phyloP scores from a whole-genome alignment of 2,329 filamentous ascomycete species.

The Emmonsiellopsis sp. region DNA sequence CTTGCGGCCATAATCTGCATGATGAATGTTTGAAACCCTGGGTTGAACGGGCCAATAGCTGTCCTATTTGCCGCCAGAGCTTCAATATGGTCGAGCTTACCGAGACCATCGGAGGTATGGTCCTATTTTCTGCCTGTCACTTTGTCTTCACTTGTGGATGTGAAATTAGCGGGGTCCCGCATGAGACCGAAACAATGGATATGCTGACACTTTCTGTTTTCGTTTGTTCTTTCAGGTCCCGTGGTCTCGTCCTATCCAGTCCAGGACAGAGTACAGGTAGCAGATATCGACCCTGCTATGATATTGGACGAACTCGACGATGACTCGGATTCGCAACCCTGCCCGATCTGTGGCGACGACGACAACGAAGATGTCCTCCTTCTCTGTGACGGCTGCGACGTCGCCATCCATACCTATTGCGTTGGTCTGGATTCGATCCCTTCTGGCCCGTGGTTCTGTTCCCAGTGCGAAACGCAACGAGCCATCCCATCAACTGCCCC shows the following conservation, averaged over 20 bases:
- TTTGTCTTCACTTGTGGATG: not conserved
- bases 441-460: conserved; percentile 78
- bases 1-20: conserved; percentile 87
- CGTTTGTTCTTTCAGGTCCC: conserved; percentile 34
- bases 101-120: conserved; percentile 68
- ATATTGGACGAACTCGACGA: conserved; percentile 60
- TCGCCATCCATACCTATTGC: conserved; percentile 84
- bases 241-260: conserved; percentile 50
- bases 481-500: conserved; percentile 24
- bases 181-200: not conserved
- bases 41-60: conserved; percentile 95
- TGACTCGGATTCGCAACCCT: conserved; percentile 59
- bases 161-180: not conserved
- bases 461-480: conserved; percentile 57
- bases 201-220: not conserved
- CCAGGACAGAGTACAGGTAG: conserved; percentile 56
- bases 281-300: conserved; percentile 70
- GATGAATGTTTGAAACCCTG: conserved; percentile 87
- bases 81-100: conserved; percentile 88
- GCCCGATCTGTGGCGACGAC: conserved; percentile 70
- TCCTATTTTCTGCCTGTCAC: conserved; percentile 8
- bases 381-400: conserved; percentile 85
- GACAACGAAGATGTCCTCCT: conserved; percentile 79
- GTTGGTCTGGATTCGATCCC: conserved; percentile 72
- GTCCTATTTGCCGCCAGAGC: conserved; percentile 84